phyloP scores from a whole-genome alignment of 805 yeast genomes.

The Metschnikowia orientalis region DNA sequence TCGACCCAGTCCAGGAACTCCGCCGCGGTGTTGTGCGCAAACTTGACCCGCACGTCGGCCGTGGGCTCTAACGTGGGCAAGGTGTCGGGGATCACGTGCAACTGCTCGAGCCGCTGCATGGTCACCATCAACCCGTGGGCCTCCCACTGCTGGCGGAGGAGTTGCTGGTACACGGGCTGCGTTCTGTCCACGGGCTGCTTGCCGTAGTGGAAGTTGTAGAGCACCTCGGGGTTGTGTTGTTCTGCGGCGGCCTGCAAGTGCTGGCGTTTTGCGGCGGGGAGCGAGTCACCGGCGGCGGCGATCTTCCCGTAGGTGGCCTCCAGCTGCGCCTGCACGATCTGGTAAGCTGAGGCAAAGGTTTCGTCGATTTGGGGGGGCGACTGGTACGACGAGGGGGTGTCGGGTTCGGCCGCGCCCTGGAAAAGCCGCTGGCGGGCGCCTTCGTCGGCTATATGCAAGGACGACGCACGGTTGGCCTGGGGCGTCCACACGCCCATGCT shows the following conservation, averaged over 20 bases:
- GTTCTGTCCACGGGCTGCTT: slow-evolving; percentile 54
- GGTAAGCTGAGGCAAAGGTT: slow-evolving; percentile 67
- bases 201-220: slow-evolving; percentile 54
- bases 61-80: slow-evolving; percentile 81
- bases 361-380: slow-evolving; percentile 69
- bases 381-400: slow-evolving; percentile 60
- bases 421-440: slow-evolving; percentile 22
- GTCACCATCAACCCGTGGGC: slow-evolving; percentile 63
- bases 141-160: slow-evolving; percentile 71
- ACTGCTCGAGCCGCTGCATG: slow-evolving; percentile 88
- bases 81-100: slow-evolving; percentile 88
- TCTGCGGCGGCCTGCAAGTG: slow-evolving; percentile 60
- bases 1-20: slow-evolving; percentile 63
- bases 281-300: slow-evolving; percentile 14
- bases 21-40: slow-evolving; percentile 57
- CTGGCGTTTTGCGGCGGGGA: slow-evolving; percentile 16
- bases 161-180: slow-evolving; percentile 75
- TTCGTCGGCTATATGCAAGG: slow-evolving; percentile 24
- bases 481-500: slow-evolving; percentile 31
- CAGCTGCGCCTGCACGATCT: slow-evolving; percentile 50
- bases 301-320: slow-evolving; percentile 36
- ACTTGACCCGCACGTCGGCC: slow-evolving; percentile 70
- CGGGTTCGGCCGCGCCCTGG: slow-evolving; percentile 24
- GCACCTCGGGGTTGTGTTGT: slow-evolving; percentile 76
- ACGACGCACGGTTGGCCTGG: slow-evolving; percentile 25